Evolutionary conservation across 768 basidiomycete species (phyloP), one percentile per base, ranked within the genome.

Genomic region (Termitomyces sp.): DNA sequence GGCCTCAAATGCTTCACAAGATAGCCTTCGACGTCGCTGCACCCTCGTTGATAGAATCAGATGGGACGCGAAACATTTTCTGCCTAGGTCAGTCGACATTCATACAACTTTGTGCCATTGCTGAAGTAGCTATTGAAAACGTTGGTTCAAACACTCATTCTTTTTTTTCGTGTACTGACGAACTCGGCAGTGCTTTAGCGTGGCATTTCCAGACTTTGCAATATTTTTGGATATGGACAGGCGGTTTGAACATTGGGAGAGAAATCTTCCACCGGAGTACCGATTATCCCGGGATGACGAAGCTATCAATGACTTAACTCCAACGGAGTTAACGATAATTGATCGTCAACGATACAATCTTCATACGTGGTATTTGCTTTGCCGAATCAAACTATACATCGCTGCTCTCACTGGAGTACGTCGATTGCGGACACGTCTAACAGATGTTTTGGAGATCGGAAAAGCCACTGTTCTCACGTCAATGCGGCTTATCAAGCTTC

Each of bases 281-380:
- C 73, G 73, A 47, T 70, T 71, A 57, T 68, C 73, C 20, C 66
- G 66, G 27, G 68, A 71, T 52, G 61, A 71, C 37, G 56, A 65
- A 31, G 57, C 58, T 44, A 66, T 66, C 56, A 66, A 71, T 54
- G 70, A 73, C 51, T 58, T 65, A 15, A 67, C 59, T 9, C 56
- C 70, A 5, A 58, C 67, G 16, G 76, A 79, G 37, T 63, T 70
- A 20, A 59, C 66, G 49, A 67, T 68, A 13, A 63, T 75, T n/a
- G 63, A 72, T 13, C 76, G 72, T 39, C 79, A 81, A 60, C 67
- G 78, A 34, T 75, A 78, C 63, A 73, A 71, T 16, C 71, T 82
- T 30, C 72, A 75, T 24, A 78, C 75, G 13, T 81, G 79, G 78
- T 81, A 78, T 63, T 69, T 80, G 30, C 71, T 75, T 27, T 74